Percentiles rank a stretch among this genome's conserved stretches.
Evolutionary conservation across 164 flowering plant species (phyloP).

Genomic region (Piper longum): DNA sequence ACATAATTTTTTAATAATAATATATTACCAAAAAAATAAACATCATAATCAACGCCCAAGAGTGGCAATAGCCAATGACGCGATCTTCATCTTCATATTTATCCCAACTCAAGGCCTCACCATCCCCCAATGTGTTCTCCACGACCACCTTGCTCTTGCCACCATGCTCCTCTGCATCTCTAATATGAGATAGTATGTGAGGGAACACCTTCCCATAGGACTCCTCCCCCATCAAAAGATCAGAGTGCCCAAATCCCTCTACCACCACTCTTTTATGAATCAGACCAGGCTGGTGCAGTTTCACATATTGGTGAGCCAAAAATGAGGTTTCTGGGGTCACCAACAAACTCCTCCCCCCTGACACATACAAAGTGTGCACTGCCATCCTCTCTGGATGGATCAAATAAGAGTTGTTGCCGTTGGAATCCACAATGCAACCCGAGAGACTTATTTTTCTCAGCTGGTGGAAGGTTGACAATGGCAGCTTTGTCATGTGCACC

Average conservation of each 20-base stretch:
- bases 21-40: slow-evolving; percentile 2
- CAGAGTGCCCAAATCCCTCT: slow-evolving; percentile 50
- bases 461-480: slow-evolving; percentile 48
- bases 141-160: slow-evolving; percentile 1
- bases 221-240: slow-evolving; percentile 41
- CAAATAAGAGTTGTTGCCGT: slow-evolving; percentile 29
- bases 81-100: slow-evolving; percentile 8
- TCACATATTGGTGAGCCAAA: slow-evolving; percentile 48
- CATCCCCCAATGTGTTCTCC: slow-evolving; percentile 8
- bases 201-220: slow-evolving; percentile 34
- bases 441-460: slow-evolving; percentile 37
- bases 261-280: slow-evolving; percentile 38
- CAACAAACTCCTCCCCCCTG: slow-evolving; percentile 34
- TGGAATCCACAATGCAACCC: slow-evolving; percentile 37
- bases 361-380: slow-evolving; percentile 37
- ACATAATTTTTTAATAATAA: too few relatives aligned
- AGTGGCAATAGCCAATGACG: not conserved
- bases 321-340: slow-evolving; percentile 44
- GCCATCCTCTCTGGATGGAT: slow-evolving; percentile 50
- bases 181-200: slow-evolving; percentile 33
- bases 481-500: slow-evolving; percentile 22
- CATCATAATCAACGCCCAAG: slow-evolving; percentile 9
- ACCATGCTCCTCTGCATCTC: slow-evolving; percentile 12
- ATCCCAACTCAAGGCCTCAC: slow-evolving; percentile 26
- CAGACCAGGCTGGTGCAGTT: slow-evolving; percentile 45